These are phyloP conservation scores for Vaccinium darrowii DNA, from an alignment of 148 eudicot genomes.

Conservation along the genomic window DNA sequence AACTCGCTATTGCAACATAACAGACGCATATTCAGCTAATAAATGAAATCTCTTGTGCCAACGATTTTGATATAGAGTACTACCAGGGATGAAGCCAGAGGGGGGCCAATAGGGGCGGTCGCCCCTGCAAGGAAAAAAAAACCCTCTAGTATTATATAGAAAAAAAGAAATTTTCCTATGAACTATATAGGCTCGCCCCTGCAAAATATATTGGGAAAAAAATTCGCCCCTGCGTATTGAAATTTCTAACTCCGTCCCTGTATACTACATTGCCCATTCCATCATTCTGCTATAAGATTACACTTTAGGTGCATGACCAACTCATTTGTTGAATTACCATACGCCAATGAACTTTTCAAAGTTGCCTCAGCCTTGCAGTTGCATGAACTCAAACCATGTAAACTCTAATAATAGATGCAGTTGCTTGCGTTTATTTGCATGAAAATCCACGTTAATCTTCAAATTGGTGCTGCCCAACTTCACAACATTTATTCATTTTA, in stretches of 20 bases:
- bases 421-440: background rate
- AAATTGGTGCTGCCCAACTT: background rate
- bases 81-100: too few relatives aligned
- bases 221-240: too few relatives aligned
- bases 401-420: background rate
- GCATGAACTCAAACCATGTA: background rate
- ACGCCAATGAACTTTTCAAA: background rate
- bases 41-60: too few relatives aligned
- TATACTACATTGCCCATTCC: background rate
- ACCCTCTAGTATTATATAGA: too few relatives aligned
- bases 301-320: background rate
- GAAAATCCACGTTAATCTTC: background rate
- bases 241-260: too few relatives aligned
- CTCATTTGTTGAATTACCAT: background rate
- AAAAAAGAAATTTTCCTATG: too few relatives aligned
- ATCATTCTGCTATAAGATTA: background rate
- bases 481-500: background rate
- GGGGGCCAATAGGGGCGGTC: too few relatives aligned
- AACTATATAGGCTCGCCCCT: too few relatives aligned
- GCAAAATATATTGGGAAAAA: too few relatives aligned
- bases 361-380: slow-evolving; percentile 1
- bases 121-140: too few relatives aligned
- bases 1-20: slow-evolving; percentile 4
- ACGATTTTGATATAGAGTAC: slow-evolving; percentile 10
- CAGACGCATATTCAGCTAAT: too few relatives aligned